Evolutionary conservation across 2,329 filamentous ascomycete species (phyloP), one percentile per base, ranked within the genome.

Genomic region (Polychaeton citri): DNA sequence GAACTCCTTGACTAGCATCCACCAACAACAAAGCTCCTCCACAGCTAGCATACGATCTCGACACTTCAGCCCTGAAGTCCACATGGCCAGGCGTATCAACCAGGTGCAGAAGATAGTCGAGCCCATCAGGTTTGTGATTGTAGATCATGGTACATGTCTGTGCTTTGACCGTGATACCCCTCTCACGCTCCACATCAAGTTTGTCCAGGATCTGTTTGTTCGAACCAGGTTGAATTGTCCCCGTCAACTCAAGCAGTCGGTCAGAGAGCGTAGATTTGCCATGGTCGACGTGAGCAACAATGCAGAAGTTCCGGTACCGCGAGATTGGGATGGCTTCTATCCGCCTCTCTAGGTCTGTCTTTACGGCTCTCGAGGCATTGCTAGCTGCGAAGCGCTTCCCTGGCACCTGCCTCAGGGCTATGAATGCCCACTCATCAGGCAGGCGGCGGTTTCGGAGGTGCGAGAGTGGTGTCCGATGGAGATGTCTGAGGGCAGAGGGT

Each of bases 91-190:
- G 90, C 0, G 90, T 98, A 59, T 98, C 90, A 38, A 98, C 87
- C 19, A 98, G 71, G 60, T 98, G 90, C 19, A 98, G 69, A 38
- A 98, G 71, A 57, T 96, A 96, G 59, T 98, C 90, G 20, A 81
- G 66, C 12, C 82, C 87, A 7, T 28, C 24, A 4, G 24, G 12
- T 13, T 80, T 66, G 62, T 94, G 69, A 19, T 81, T 85, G 66
- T 95, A 94, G 35, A 98, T 73, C 90, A 98, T 98, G 38, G 81
- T 90, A 62, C 90, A 96, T 38, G 90, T 96, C 66, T 98, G 90
- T 37, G 90, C 90, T 66, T 98, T 98, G 58, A 98, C 90, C 0
- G 90, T 98, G 57, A 98, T 98, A 42, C 90, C 90, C 26, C 90
- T 76, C 61, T 96, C 86, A 35, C 90, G 72, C 64, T 98, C 90